Evolutionary conservation across 768 basidiomycete species (phyloP).

Genomic region (Chalciporus chontae): DNA sequence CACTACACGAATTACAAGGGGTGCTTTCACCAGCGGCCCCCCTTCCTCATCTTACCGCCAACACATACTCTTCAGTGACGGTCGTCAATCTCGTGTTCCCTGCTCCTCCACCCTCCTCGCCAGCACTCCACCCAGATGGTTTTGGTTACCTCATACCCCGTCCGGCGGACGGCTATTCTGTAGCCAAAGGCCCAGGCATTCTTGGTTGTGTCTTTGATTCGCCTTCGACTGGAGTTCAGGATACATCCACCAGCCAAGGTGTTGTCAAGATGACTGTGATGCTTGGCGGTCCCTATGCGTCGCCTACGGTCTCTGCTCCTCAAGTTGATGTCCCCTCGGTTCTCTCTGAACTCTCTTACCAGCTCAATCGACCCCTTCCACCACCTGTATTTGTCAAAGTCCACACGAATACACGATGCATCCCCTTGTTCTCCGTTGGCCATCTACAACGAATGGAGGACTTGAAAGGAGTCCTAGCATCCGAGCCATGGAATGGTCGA

Average conservation of each 20-base stretch:
- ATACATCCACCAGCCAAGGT: constrained; percentile 29
- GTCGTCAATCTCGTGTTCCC: constrained; percentile 88
- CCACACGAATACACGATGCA: constrained; percentile 60
- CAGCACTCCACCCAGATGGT: constrained; percentile 70
- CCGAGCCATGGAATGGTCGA: constrained; percentile 41
- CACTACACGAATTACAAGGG: constrained; percentile 50
- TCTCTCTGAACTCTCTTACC: constrained; percentile 37
- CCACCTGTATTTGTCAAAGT: constrained; percentile 52
- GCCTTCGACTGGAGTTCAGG: constrained; percentile 63
- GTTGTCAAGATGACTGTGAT: constrained; percentile 86
- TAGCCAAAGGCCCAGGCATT: constrained; percentile 41
- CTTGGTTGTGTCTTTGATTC: constrained; percentile 93
- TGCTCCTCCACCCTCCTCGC: constrained; percentile 31
- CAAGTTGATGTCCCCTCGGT: constrained; percentile 24
- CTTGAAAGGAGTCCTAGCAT: constrained; percentile 42
- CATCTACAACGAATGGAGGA: constrained; percentile 69
- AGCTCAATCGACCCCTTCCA: constrained; percentile 48
- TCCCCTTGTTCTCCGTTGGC: constrained; percentile 73
- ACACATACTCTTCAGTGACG: constrained; percentile 75
- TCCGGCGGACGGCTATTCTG: constrained; percentile 51
- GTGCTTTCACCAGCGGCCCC: constrained; percentile 38
- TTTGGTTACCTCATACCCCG: constrained; percentile 96
- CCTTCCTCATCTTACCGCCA: constrained; percentile 66
- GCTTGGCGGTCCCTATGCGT: constrained; percentile 75
- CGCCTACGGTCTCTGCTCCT: constrained; percentile 8